These are phyloP conservation scores for Pseudogymnoascus sp. DNA, from an alignment of 2,329 filamentous ascomycete genomes.

Conservation along the genomic window DNA sequence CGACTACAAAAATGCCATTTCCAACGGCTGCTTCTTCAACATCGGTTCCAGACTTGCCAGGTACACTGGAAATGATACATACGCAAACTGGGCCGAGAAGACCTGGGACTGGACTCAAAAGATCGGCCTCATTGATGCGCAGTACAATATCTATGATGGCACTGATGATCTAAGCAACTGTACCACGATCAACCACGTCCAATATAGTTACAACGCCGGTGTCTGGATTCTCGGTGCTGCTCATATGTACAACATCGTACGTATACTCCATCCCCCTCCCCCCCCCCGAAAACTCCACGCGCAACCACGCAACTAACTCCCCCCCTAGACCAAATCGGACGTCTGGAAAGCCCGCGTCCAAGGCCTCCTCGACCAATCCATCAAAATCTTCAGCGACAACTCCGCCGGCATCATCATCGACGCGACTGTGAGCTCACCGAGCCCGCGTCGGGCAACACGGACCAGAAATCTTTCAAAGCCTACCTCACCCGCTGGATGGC, in stretches of 20 bases:
- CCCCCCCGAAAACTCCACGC: constrained; percentile 54
- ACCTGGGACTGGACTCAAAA: constrained; percentile 59
- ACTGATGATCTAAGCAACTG: constrained; percentile 41
- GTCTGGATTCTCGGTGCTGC: constrained; percentile 52
- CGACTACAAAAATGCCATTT: constrained; percentile 63
- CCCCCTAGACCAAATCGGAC: constrained; percentile 32
- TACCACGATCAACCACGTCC: constrained; percentile 46
- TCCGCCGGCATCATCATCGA: constrained; percentile 53
- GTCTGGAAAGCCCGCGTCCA: constrained; percentile 33
- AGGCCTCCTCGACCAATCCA: constrained; percentile 29
- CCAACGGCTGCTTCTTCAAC: constrained; percentile 66
- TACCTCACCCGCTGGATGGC: constrained; percentile 57
- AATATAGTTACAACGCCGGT: constrained; percentile 67
- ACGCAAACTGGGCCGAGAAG: constrained; percentile 66
- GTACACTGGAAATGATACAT: constrained; percentile 74
- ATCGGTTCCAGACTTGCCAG: constrained; percentile 64
- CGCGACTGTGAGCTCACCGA: constrained; percentile 49
- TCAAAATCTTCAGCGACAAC: constrained; percentile 32
- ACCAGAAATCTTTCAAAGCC: constrained; percentile 60
- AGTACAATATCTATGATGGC: constrained; percentile 54
- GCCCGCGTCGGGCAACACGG: constrained; percentile 47
- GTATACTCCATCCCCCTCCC: constrained; percentile 39
- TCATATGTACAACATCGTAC: constrained; percentile 43
- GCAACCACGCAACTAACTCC: constrained; percentile 8
- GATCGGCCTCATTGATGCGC: constrained; percentile 51